Evolutionary conservation across 805 yeast species (phyloP), one percentile per base, ranked within the genome.

Genomic region (Pichia paraexigua): DNA sequence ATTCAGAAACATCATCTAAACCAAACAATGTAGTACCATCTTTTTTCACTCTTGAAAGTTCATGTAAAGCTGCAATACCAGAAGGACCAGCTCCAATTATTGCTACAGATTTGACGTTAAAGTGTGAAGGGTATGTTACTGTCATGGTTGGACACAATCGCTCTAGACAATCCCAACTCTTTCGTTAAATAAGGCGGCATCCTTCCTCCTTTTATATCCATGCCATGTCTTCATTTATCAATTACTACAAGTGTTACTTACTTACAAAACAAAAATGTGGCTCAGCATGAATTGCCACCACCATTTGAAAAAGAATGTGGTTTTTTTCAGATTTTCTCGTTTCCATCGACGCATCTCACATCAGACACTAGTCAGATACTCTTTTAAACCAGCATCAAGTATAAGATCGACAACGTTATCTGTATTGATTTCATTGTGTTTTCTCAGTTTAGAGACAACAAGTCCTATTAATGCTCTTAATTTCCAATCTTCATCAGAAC

Each of bases 31-130:
- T 63, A 1, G 61, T 53, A 1, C 71, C 69, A 43, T 65, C 65
- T 22, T 58, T 58, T 13, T 55, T 53, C 5, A 69, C 59, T 49
- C 66, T 60, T 0, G 68, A 53, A 1, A 71, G 57, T 44, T 71
- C 74, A 50, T 63, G 60, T 9, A 67, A 45, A 1, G 72, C 41
- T 0, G 74, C 70, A 5, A 71, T 59, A 1, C 76, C 75, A 2
- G 72, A 69, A 2, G 73, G 73, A n/a, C 75, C 76, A 7, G 71
- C 74, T 9, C 74, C 75, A 24, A 71, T 64, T n/a, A 71, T 64
- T n/a, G 73, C 75, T 8, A 71, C 63, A 2, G 56, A 46, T 20
- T 55, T 54, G 13, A 57, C 39, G 24, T 50, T 40, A 43, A 47
- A 50, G 4, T 18, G 24, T 21, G 37, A 44, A 11, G 27, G 32